A percentile compares a stretch with the other conserved stretches of the same genome.
These are phyloP conservation scores for Lachnellula occidentalis DNA, from an alignment of 2,329 filamentous ascomycete genomes.

Conservation along the genomic window DNA sequence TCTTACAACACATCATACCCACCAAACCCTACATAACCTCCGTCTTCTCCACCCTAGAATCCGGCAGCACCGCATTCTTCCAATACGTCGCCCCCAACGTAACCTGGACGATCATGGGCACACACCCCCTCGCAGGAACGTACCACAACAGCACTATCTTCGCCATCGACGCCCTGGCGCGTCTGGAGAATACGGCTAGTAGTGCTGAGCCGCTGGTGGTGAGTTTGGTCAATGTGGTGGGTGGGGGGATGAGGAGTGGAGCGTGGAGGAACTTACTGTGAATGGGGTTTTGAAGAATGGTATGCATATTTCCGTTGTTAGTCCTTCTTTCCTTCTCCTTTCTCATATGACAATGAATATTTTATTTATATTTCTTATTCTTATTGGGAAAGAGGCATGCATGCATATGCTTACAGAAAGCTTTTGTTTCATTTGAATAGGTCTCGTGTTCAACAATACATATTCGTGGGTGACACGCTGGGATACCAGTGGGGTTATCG, in stretches of 20 bases:
- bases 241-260: not conserved
- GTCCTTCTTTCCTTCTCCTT: no score
- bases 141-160: not conserved
- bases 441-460: not conserved
- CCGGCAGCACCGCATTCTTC: not conserved
- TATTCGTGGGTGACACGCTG: not conserved
- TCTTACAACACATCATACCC: not conserved
- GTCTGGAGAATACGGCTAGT: not conserved
- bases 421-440: not conserved
- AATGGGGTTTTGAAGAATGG: not conserved
- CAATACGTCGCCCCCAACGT: not conserved
- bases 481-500: not conserved
- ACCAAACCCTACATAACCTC: not conserved
- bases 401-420: not conserved
- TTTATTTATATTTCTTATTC: not conserved
- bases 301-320: not conserved
- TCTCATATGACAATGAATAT: no score
- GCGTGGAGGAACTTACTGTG: not conserved
- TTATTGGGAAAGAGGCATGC: not conserved
- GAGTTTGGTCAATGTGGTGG: not conserved
- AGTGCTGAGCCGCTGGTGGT: not conserved
- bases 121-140: not conserved
- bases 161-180: not conserved
- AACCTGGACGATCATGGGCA: not conserved
- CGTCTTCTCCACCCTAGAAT: not conserved